These are phyloP conservation scores for Nakazawaea populi DNA, from an alignment of 805 yeast species.

Conservation along the genomic window DNA sequence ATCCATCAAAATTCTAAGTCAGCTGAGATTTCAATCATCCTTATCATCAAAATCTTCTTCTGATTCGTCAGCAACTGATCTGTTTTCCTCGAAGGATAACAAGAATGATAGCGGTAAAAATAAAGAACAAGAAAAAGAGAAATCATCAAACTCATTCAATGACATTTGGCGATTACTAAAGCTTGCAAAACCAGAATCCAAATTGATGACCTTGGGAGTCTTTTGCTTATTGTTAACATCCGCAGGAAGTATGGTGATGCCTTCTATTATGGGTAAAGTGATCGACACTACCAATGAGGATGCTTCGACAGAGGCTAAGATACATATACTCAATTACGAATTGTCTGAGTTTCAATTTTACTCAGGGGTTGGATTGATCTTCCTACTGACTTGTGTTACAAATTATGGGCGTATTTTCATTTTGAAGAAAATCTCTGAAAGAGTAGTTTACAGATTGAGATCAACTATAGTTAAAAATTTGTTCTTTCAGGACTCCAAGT, in stretches of 20 bases:
- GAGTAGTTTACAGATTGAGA: conserved; percentile 78
- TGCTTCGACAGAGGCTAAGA: conserved; percentile 14
- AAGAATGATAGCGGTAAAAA: conserved; percentile 1
- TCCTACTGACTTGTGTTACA: conserved; percentile 68
- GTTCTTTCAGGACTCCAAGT: conserved; percentile 80
- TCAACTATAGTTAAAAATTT: conserved; percentile 71
- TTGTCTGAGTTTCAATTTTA: conserved; percentile 61
- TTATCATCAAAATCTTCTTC: background rate
- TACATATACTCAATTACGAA: conserved; percentile 38
- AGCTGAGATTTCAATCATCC: background rate
- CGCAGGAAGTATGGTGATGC: conserved; percentile 74
- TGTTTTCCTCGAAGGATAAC: background rate
- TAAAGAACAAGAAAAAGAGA: conserved; percentile 4
- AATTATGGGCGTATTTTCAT: conserved; percentile 77
- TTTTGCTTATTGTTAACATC: conserved; percentile 63
- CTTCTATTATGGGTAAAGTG: conserved; percentile 79
- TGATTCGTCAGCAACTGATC: no score
- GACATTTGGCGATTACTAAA: conserved; percentile 44
- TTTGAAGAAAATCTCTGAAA: conserved; percentile 77
- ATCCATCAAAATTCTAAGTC: background rate
- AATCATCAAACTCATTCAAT: conserved; percentile 14
- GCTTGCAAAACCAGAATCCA: conserved; percentile 53
- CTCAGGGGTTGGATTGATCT: conserved; percentile 51
- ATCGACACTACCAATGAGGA: conserved; percentile 58
- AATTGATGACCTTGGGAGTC: conserved; percentile 56